Base-by-base conservation (phyloP, 2,329 filamentous ascomycete genomes). In the Orbilia blumenaviensis region DNA sequence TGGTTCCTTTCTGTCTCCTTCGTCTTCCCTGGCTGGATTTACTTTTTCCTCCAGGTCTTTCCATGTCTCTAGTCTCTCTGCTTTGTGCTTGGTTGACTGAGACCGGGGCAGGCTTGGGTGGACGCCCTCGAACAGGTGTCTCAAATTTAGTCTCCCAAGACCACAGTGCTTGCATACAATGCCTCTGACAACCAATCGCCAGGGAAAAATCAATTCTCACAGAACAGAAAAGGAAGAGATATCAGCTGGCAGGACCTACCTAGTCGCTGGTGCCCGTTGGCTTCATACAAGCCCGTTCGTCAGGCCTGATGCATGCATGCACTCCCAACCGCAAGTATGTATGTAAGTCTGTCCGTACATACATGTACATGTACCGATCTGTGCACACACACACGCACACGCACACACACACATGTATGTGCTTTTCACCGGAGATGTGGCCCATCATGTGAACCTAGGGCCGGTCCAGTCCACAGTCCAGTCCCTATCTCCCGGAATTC, bases 101-200 rank as follows among this genome's bases (percentile, higher is more conserved):
- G 69, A 74, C 69, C 36, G 44, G 68, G 68, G 68, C 67, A 56
- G 66, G 46, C 62, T 66, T 56, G 52, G 63, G 34, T 60, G 46
- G 66, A 41, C 68, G 42, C 29, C 60, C 68, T 74, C 54, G 69
- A 74, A 74, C 71, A 61, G 32, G 6, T 75, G 71, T 75, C 71
- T 75, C 71, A 75, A 44, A 68, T 75, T 74, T 75, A 75, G 63
- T 68, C 63, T 41, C 66, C 71, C 61, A 34, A 50, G 48, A 29
- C 36, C 62, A 46, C 61, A 12, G 12, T 32, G 16, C 25, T 2
- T 29, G 18, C 18, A 34, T 16, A 32, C 27, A 2, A 34, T n/a
- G 2, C 52, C 21, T 56, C 50, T 16, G n/a, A 12, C 14, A 56
- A 18, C 16, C 16, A 56, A 38, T 44, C 18, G 41, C 12, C 41